These are phyloP conservation scores for Syzygium aqueum DNA, from an alignment of 345 rosid species.

Conservation along the genomic window DNA sequence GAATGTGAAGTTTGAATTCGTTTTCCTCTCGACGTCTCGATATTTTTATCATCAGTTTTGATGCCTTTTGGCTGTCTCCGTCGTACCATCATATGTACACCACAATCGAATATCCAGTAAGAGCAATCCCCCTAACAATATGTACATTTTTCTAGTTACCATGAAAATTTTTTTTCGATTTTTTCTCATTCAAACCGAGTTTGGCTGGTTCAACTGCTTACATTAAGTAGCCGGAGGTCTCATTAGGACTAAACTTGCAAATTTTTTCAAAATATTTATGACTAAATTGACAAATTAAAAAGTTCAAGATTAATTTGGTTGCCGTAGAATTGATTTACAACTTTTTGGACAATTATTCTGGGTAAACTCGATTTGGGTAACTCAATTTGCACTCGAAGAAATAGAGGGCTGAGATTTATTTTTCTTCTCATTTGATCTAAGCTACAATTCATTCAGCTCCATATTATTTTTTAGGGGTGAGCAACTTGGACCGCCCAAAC, in stretches of 20 bases:
- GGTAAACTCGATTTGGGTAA: no score
- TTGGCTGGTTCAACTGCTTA: neutral
- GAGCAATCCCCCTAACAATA: neutral
- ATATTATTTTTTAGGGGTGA: no score
- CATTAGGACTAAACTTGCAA: no score
- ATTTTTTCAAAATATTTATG: neutral
- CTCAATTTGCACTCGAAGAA: no score
- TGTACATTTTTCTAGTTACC: neutral
- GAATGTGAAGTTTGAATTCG: neutral
- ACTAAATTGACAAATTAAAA: neutral
- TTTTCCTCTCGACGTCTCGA: neutral
- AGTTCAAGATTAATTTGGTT: no score
- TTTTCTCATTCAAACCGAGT: neutral
- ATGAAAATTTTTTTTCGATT: neutral
- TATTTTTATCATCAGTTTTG: neutral
- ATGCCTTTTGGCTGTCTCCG: fast-evolving
- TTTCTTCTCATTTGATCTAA: no score
- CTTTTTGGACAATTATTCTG: no score
- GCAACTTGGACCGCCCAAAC: no score
- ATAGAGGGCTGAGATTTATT: no score
- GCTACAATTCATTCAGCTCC: neutral
- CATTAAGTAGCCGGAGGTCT: no score
- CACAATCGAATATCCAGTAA: neutral
- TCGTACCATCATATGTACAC: neutral
- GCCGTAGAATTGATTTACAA: no score